These are phyloP conservation scores for Cytospora piceae DNA, from an alignment of 2,329 filamentous ascomycete species.

Conservation along the genomic window DNA sequence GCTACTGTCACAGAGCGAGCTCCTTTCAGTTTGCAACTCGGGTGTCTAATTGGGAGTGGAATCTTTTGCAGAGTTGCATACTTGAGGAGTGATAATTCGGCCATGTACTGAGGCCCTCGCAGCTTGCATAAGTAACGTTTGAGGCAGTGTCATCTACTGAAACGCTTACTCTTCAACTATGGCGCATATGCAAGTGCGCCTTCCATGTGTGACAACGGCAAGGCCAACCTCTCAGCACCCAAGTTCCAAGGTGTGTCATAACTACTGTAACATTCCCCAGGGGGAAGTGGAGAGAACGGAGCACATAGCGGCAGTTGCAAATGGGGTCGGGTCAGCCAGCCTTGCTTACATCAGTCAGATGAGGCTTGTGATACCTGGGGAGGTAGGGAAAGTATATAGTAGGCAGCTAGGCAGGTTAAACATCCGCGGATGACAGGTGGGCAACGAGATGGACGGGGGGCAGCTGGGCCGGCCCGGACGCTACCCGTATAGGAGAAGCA, in stretches of 20 bases:
- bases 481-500: background rate
- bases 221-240: background rate
- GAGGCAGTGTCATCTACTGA: too few relatives aligned
- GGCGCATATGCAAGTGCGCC: too few relatives aligned
- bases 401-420: background rate
- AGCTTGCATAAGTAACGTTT: too few relatives aligned
- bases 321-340: background rate
- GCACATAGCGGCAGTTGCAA: background rate
- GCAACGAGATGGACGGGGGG: background rate
- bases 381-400: background rate
- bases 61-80: background rate
- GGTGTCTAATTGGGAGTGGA: background rate
- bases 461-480: background rate
- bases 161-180: too few relatives aligned
- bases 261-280: background rate
- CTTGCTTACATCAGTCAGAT: constrained; percentile 3
- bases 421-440: background rate
- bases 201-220: background rate
- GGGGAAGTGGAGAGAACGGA: background rate
- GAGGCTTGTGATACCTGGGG: background rate
- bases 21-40: background rate
- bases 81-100: too few relatives aligned
- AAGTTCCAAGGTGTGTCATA: background rate
- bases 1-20: background rate
- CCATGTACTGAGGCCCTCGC: too few relatives aligned